These are phyloP conservation scores for Euphorbia celastroides DNA, from an alignment of 441 rosid species.

Conservation along the genomic window DNA sequence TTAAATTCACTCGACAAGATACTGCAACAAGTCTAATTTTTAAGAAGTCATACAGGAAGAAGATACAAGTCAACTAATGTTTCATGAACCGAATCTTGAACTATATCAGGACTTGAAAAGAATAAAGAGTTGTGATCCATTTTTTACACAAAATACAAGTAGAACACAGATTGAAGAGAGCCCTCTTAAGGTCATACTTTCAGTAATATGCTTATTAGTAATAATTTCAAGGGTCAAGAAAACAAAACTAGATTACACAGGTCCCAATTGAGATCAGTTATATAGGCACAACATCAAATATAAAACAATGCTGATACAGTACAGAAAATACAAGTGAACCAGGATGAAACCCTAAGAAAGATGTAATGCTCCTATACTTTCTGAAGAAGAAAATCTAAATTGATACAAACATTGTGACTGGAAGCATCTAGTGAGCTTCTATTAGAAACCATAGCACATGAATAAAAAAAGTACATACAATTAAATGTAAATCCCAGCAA, in stretches of 20 bases:
- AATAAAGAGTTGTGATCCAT: background rate
- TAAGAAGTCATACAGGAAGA: background rate
- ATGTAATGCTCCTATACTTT: background rate
- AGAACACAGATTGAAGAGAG: background rate
- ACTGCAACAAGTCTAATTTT: background rate
- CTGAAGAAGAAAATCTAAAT: constrained; percentile 3
- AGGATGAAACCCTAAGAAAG: background rate
- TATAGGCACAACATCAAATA: background rate
- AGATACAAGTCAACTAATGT: background rate
- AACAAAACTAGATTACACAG: background rate
- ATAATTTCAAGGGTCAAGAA: background rate
- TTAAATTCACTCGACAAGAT: background rate
- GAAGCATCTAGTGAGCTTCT: background rate
- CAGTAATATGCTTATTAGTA: background rate
- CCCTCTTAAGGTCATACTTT: background rate
- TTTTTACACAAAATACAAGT: background rate
- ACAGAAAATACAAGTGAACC: background rate
- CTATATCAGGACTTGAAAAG: background rate
- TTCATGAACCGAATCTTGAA: constrained; percentile 3
- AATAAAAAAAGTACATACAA: background rate
- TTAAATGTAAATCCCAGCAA: background rate
- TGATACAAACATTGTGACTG: background rate
- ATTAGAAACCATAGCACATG: background rate
- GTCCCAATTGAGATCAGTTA: background rate
- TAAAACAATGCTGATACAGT: background rate